Evolutionary conservation across 352 stramenopile genomes (phyloP), one percentile per base, ranked within the genome.

Genomic region (Thraustotheca clavata): DNA sequence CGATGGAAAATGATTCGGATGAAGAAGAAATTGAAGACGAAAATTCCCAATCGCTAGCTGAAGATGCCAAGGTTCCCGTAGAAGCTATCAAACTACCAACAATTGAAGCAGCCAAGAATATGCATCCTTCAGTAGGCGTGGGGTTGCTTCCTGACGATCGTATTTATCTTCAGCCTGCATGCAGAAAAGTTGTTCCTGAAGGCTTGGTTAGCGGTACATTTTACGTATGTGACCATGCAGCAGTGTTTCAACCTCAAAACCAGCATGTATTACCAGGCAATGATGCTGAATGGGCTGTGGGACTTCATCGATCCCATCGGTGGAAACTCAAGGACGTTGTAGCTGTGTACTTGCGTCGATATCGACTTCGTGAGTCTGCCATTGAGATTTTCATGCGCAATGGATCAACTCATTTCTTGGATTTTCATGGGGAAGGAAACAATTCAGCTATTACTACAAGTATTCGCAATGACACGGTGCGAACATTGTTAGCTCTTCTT

Each of bases 321-420:
- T 94, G 85, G 85, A 89, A 83, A 54, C 91, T 91, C 59, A 75
- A 81, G 7, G 74, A 91, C 43, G 71, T 94, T 14, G 72, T 87
- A 1, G 81, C 71, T 0, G 80, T 91, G 5, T 93, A 91, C 50
- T 62, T 95, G 14, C 79, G 86, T 20, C 79, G 86, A 16, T 95
- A 91, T 49, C 81, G 86, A 1, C 65, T 95, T 32, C 75, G 83
- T 2, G 85, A 93, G 62, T 95, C 84, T 3, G 85, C 81, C 2
- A 72, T 95, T 40, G 86, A 95, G 52, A 60, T 95, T 27, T 95
- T 95, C 48, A 49, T 95, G 1, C 75, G 71, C 24, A 88, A 93
- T 60, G 83, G 86, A 0, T 87, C 67, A 32, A 89, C 73, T 32
- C 82, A 92, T 35, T 95, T 95, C 33, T 48, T 95, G 16, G 84